A percentile compares a stretch with the other conserved stretches of the same genome.
These are phyloP conservation scores for Coccinonectria pachysandricola DNA, from an alignment of 2,329 filamentous ascomycete species.

Conservation along the genomic window DNA sequence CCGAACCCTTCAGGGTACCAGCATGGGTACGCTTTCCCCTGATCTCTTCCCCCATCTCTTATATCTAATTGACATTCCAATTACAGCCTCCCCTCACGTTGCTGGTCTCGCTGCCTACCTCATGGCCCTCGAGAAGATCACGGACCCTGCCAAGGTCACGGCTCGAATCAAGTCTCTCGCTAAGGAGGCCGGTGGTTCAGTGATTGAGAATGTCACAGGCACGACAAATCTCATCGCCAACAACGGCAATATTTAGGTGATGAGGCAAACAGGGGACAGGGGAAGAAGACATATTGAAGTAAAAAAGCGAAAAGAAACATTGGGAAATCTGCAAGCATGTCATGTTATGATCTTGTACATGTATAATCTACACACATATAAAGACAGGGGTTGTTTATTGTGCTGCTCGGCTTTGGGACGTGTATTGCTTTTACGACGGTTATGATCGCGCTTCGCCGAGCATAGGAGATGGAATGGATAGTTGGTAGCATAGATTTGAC, in stretches of 20 bases:
- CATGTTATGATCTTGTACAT: too few species aligned
- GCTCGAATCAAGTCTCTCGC: slow-evolving; percentile 46
- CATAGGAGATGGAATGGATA: too few species aligned
- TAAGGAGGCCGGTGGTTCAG: slow-evolving; percentile 31
- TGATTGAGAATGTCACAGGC: slow-evolving; percentile 28
- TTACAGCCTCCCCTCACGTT: slow-evolving; percentile 51
- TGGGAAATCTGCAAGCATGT: not conserved
- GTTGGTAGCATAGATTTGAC: too few species aligned
- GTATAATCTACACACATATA: too few species aligned
- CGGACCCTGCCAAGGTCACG: slow-evolving; percentile 25
- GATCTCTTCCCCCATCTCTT: not conserved
- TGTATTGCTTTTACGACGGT: too few species aligned
- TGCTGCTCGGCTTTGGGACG: too few species aligned
- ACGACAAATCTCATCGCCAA: slow-evolving; percentile 47
- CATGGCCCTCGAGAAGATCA: slow-evolving; percentile 44
- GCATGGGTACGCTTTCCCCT: slow-evolving; percentile 36
- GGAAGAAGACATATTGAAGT: slow-evolving; percentile 4
- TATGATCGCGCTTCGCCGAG: too few species aligned
- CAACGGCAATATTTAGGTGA: too few species aligned
- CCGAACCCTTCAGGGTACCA: slow-evolving; percentile 41
- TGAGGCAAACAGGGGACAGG: slow-evolving; percentile 14
- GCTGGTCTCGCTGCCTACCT: slow-evolving; percentile 59
- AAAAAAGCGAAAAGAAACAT: not conserved
- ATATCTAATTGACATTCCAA: slow-evolving; percentile 4
- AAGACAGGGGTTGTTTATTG: too few species aligned